phyloP scores from a whole-genome alignment of 1,284 basidiomycete genomes.

The Anthracocystis panici-leucophaei region DNA sequence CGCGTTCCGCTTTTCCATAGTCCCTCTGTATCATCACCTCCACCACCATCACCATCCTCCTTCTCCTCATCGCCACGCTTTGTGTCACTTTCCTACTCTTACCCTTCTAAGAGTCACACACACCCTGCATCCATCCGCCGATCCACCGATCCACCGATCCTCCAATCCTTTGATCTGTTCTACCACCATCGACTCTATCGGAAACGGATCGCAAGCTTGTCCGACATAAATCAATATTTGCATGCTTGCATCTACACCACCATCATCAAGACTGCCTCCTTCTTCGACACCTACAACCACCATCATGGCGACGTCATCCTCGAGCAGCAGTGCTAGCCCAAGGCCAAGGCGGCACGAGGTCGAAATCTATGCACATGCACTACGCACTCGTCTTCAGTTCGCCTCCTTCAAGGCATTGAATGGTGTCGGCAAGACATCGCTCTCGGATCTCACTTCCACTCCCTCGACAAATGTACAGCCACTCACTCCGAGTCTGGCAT shows the following conservation, averaged over 20 bases:
- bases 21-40: slow-evolving; percentile 41
- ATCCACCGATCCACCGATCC: no score
- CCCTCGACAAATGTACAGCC: slow-evolving; percentile 10
- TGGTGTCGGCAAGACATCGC: slow-evolving; percentile 32
- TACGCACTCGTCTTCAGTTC: slow-evolving; percentile 46
- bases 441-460: slow-evolving; percentile 26
- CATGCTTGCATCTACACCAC: slow-evolving; percentile 1
- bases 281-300: slow-evolving; percentile 1
- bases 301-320: slow-evolving; percentile 8
- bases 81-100: no score
- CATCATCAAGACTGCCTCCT: slow-evolving; percentile 1
- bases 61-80: not conserved
- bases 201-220: no score
- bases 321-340: slow-evolving; percentile 5
- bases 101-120: not conserved
- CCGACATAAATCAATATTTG: not conserved
- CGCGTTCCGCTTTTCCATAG: slow-evolving; percentile 16
- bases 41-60: slow-evolving; percentile 18
- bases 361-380: slow-evolving; percentile 47
- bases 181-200: no score
- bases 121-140: slow-evolving; percentile 5
- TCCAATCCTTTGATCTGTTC: no score
- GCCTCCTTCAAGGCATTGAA: slow-evolving; percentile 50
- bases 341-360: slow-evolving; percentile 31
- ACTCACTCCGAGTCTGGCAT: slow-evolving; percentile 22